These are phyloP conservation scores for Penicillium odoratum DNA, from an alignment of 495 filamentous ascomycete genomes.

Conservation along the genomic window DNA sequence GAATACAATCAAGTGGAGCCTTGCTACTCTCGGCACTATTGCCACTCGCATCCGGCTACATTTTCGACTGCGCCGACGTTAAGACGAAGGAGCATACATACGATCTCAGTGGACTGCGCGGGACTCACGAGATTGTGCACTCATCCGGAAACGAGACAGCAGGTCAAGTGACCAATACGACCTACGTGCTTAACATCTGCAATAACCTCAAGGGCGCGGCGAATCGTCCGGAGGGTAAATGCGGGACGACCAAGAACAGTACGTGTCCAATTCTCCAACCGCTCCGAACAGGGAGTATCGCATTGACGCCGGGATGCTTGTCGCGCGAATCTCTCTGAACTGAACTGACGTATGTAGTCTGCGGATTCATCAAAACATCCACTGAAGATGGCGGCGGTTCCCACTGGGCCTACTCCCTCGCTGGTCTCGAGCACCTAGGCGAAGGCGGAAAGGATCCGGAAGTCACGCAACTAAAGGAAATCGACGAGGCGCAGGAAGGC, in stretches of 20 bases:
- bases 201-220: constrained; percentile 54
- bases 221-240: constrained; percentile 63
- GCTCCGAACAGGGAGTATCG: too few species aligned
- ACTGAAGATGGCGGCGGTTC: constrained; percentile 37
- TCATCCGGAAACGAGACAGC: constrained; percentile 42
- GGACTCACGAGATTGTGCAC: constrained; percentile 73
- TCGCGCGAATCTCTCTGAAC: neutral
- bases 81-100: constrained; percentile 57
- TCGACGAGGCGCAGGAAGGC: constrained; percentile 65
- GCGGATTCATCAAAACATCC: constrained; percentile 64
- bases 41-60: constrained; percentile 42
- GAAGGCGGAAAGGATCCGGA: constrained; percentile 58
- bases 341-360: constrained; percentile 56
- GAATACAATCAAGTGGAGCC: constrained; percentile 32
- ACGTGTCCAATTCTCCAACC: constrained; percentile 10
- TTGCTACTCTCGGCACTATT: constrained; percentile 50
- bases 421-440: constrained; percentile 60
- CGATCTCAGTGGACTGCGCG: constrained; percentile 64
- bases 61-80: constrained; percentile 65
- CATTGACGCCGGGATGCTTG: neutral
- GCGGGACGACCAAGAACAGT: constrained; percentile 54
- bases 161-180: constrained; percentile 61
- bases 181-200: constrained; percentile 89
- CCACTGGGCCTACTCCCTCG: constrained; percentile 63
- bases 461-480: constrained; percentile 60